These are phyloP conservation scores for Rhododendron vialii DNA, from an alignment of 148 eudicot genomes.

Conservation along the genomic window DNA sequence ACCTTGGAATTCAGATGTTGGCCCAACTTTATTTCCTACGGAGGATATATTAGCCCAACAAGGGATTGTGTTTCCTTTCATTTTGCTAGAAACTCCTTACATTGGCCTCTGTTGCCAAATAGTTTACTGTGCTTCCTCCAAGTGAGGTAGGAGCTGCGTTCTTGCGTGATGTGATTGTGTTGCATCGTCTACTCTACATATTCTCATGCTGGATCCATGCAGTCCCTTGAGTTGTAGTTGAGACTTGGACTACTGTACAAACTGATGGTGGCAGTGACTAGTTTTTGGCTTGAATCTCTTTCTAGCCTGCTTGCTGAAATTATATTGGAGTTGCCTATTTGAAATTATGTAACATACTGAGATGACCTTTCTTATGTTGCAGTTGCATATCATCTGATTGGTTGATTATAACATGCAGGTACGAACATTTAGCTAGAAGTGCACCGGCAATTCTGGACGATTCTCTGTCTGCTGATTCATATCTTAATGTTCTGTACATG, in stretches of 20 bases:
- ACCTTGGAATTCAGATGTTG: neutral
- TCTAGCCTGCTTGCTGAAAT: neutral
- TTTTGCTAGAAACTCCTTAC: neutral
- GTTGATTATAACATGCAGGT: conserved; percentile 45
- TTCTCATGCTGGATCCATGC: neutral
- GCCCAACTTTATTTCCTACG: neutral
- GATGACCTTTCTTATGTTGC: neutral
- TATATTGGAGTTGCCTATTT: neutral
- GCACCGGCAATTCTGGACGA: conserved; percentile 96
- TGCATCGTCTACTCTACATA: neutral
- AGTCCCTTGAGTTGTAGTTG: neutral
- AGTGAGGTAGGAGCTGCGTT: neutral
- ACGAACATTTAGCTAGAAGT: conserved; percentile 94
- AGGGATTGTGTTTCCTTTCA: neutral
- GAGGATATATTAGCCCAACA: neutral
- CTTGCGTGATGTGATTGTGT: neutral
- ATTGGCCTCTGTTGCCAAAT: neutral
- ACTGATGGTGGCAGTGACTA: neutral
- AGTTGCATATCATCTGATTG: conserved; percentile 10
- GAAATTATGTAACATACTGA: neutral
- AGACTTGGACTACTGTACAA: neutral
- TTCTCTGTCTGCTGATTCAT: conserved; percentile 97
- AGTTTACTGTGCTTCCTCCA: neutral
- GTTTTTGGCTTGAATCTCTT: neutral
- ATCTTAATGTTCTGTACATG: conserved; percentile 93